Percentiles rank a stretch among this genome's conserved stretches.
Conservation (phyloP, 768 basidiomycete genomes). For the Pseudohyphozyma bogoriensis region DNA sequence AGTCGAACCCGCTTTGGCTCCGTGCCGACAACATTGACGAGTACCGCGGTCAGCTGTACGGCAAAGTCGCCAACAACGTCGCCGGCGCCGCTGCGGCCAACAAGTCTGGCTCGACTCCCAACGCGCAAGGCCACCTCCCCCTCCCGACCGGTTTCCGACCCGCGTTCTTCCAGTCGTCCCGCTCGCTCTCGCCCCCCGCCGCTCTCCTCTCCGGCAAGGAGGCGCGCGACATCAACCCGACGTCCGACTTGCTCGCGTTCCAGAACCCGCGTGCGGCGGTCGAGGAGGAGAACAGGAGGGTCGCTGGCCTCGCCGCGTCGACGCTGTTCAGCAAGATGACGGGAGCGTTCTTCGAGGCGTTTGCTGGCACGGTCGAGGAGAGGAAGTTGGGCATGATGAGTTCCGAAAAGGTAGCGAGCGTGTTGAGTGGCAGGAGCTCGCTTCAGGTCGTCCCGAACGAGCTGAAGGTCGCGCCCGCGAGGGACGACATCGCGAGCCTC, state of each 20-base stretch:
- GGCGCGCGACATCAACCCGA: constrained; percentile 10
- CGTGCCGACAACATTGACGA: constrained; percentile 19
- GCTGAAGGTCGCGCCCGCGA: background rate
- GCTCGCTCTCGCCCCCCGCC: constrained; percentile 33
- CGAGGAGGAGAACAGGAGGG: constrained; percentile 23
- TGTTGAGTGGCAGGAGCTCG: constrained; percentile 34
- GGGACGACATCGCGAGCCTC: background rate
- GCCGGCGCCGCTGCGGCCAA: constrained; percentile 20
- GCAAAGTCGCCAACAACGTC: constrained; percentile 32
- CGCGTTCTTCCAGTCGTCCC: constrained; percentile 29
- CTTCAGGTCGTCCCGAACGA: background rate
- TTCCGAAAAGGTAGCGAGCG: background rate
- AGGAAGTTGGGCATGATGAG: background rate
- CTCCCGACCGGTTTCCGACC: constrained; percentile 17
- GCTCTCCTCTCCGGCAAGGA: constrained; percentile 12
- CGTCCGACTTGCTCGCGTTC: background rate
- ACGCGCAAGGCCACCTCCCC: background rate
- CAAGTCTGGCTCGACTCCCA: background rate
- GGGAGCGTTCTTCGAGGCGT: constrained; percentile 78
- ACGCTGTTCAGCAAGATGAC: constrained; percentile 63
- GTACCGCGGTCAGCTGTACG: constrained; percentile 32
- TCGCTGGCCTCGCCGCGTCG: constrained; percentile 67
- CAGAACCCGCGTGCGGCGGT: background rate
- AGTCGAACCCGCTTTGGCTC: constrained; percentile 31
- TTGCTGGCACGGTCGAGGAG: constrained; percentile 43